phyloP scores from a whole-genome alignment of 495 filamentous ascomycete genomes.

The Talaromyces borbonicus region DNA sequence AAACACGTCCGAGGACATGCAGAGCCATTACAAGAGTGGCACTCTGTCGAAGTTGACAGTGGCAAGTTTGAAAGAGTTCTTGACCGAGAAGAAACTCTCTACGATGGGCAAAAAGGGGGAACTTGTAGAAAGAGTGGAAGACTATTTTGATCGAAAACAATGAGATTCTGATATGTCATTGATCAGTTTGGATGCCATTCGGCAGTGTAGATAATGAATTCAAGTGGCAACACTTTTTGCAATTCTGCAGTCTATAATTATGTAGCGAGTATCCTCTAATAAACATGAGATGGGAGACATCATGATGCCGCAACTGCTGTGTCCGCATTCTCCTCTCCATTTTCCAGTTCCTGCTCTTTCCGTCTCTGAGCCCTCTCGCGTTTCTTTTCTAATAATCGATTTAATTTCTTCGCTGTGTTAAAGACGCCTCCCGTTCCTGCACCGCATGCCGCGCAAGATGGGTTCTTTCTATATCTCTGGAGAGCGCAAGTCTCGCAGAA shows the following conservation, averaged over 20 bases:
- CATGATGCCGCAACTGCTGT: conserved; percentile 11
- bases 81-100: conserved; percentile 50
- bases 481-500: conserved; percentile 89
- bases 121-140: conserved; percentile 67
- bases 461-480: conserved; percentile 69
- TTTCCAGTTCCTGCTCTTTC: conserved; percentile 59
- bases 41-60: conserved; percentile 64
- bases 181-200: too few relatives aligned
- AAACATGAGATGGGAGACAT: background rate
- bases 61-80: conserved; percentile 55
- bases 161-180: too few relatives aligned
- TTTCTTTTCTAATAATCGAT: conserved; percentile 77
- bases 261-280: too few relatives aligned
- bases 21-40: conserved; percentile 46
- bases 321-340: conserved; percentile 58
- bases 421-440: conserved; percentile 81
- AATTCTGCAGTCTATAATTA: too few relatives aligned
- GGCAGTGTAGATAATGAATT: too few relatives aligned
- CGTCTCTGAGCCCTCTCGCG: conserved; percentile 55
- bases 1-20: conserved; percentile 48
- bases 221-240: too few relatives aligned
- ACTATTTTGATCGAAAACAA: conserved; percentile 56
- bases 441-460: conserved; percentile 77
- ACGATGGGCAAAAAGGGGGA: conserved; percentile 67
- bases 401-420: conserved; percentile 75